Percentiles rank a stretch among this genome's conserved stretches.
phyloP scores from a whole-genome alignment of 768 basidiomycete genomes.

The Tricholoma terreum region DNA sequence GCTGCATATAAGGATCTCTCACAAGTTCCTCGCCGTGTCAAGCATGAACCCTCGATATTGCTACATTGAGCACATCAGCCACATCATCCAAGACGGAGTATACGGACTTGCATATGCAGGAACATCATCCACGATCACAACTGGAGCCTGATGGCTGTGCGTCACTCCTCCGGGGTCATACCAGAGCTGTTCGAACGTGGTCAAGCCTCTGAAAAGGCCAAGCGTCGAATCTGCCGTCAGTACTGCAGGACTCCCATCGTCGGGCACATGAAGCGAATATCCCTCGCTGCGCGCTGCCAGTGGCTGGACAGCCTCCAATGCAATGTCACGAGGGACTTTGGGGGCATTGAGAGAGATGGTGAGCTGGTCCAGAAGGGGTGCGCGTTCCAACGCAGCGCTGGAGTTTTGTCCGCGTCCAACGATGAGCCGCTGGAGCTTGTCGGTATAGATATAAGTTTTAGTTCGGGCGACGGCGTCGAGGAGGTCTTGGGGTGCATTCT shows the following conservation, averaged over 20 bases:
- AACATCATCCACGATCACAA: conserved; percentile 53
- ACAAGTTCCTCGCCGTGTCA: conserved; percentile 79
- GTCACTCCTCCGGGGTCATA: conserved; percentile 46
- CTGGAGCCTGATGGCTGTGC: conserved; percentile 54
- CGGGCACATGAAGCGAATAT: conserved; percentile 56
- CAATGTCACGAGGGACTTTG: conserved; percentile 39
- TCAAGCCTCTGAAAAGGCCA: conserved; percentile 68
- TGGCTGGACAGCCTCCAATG: conserved; percentile 48
- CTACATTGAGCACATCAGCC: conserved; percentile 26
- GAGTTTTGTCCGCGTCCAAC: conserved; percentile 57
- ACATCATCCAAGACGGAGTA: not conserved
- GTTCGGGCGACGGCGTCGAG: conserved; percentile 53
- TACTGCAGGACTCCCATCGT: conserved; percentile 49
- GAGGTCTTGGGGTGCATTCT: conserved; percentile 52
- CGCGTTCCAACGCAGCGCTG: conserved; percentile 31
- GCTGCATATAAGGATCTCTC: conserved; percentile 20
- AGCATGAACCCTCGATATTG: conserved; percentile 78
- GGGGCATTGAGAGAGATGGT: conserved; percentile 37
- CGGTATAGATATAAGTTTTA: conserved; percentile 39
- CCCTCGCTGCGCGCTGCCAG: conserved; percentile 52
- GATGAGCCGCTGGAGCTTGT: conserved; percentile 58
- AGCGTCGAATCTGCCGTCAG: conserved; percentile 61
- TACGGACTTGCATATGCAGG: conserved; percentile 58
- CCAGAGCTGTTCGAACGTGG: conserved; percentile 75
- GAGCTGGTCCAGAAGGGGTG: conserved; percentile 41